Evolutionary conservation across 2,329 filamentous ascomycete species (phyloP), one percentile per base, ranked within the genome.

Genomic region (Fusarium nygamai): DNA sequence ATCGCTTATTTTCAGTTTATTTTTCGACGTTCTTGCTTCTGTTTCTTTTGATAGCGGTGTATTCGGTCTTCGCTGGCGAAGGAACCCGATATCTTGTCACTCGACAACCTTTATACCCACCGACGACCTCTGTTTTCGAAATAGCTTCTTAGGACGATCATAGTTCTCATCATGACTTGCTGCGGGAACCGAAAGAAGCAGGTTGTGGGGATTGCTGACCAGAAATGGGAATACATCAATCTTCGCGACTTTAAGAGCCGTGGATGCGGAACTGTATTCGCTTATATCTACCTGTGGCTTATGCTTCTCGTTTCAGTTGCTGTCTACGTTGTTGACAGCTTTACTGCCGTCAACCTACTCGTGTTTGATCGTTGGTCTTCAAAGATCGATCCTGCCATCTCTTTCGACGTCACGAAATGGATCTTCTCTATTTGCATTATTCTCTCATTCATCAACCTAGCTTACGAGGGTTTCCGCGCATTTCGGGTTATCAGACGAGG

Each of bases 371-470:
- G 91, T 69, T 98, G 95, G 95, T 94, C 94, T 3, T 94, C 93
- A 61, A 88, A 94, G 75, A 93, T 98, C 76, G 85, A 94, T 76
- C 95, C 95, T 4, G 88, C 90, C 46, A 92, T 98, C 74, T 89
- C 91, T 8, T 91, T 97, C 79, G 85, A 90, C 56, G 89, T 96
- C 61, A 93, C 94, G 19, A 97, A 96, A 85, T 98, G 95, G 95
- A 95, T 99, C 81, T 99, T 98, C 81, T 93, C 94, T 34, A 90
- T 91, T 64, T 98, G 95, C 82, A 98, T 99, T 80, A 92, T 98
- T 73, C 87, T 96, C 41, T 98, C 95, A 16, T 95, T 96, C 82
- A 85, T 94, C 73, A 93, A 98, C 75, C 88, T 97, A 34, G 87
- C 85, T 22, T 96, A 93, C 78, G 93, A 97, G 82, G 94, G 94